phyloP scores from a whole-genome alignment of 257 asterid species.

The Nicotiana noctiflora region DNA sequence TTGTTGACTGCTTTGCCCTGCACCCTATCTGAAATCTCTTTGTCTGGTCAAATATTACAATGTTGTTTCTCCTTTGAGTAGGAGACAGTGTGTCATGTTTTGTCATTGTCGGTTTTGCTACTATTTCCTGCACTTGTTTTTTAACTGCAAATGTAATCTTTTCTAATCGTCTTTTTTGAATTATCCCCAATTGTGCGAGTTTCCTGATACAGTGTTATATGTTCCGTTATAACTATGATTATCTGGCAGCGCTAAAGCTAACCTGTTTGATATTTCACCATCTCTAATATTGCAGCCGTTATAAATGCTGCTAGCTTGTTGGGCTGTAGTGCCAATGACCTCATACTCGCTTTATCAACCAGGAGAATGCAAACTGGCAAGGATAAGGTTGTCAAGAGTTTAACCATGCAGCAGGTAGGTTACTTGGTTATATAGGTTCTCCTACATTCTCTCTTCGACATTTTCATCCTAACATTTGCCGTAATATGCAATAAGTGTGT shows the following conservation, averaged over 20 bases:
- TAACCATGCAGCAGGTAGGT: slow-evolving; percentile 66
- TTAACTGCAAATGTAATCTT: background rate
- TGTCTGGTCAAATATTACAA: background rate
- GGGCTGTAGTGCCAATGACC: slow-evolving; percentile 71
- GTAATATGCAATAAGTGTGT: background rate
- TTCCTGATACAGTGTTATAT: background rate
- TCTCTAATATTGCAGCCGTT: slow-evolving; percentile 46
- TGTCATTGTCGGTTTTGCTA: background rate
- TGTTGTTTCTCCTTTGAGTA: background rate
- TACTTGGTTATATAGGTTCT: background rate
- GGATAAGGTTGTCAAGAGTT: slow-evolving; percentile 52
- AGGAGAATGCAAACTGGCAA: slow-evolving; percentile 60
- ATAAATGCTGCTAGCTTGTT: slow-evolving; percentile 65
- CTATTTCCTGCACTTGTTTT: background rate
- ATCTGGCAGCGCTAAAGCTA: background rate
- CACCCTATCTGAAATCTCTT: background rate
- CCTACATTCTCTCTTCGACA: background rate
- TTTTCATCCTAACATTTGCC: background rate
- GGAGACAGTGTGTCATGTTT: background rate
- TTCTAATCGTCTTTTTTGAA: background rate
- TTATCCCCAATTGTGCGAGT: background rate
- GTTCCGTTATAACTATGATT: background rate
- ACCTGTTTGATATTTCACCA: background rate
- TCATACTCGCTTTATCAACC: slow-evolving; percentile 64
- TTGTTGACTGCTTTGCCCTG: background rate